Evolutionary conservation across 352 stramenopile genomes (phyloP).

Genomic region (Pythium guiyangense): DNA sequence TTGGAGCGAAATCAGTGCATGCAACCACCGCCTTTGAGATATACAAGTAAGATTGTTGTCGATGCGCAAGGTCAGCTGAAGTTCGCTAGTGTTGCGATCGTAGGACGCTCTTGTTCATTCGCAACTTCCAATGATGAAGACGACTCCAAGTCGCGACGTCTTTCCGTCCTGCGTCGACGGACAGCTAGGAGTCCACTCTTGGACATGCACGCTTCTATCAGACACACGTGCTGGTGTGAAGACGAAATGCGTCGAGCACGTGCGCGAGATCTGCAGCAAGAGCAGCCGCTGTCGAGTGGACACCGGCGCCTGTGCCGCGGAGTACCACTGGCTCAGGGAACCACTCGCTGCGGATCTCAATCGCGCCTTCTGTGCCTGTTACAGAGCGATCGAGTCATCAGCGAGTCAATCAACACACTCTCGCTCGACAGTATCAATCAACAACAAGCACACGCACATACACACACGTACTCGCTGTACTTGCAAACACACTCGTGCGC

Average conservation of each 20-base stretch:
- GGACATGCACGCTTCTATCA: too few relatives aligned
- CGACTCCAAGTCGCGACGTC: too few relatives aligned
- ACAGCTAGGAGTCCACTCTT: too few relatives aligned
- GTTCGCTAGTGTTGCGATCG: too few relatives aligned
- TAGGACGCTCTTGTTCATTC: too few relatives aligned
- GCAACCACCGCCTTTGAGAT: too few relatives aligned
- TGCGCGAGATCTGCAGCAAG: conserved; percentile 42
- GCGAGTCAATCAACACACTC: not conserved
- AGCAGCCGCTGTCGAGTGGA: conserved; percentile 51
- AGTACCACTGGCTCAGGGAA: conserved; percentile 57
- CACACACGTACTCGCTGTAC: conserved; percentile 13
- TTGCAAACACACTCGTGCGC: conserved; percentile 29
- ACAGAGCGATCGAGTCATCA: not conserved
- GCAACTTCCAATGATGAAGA: too few relatives aligned
- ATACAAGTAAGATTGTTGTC: too few relatives aligned
- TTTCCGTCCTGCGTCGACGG: too few relatives aligned
- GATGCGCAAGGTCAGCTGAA: too few relatives aligned
- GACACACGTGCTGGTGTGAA: not conserved
- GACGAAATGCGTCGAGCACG: not conserved
- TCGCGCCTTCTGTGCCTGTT: conserved; percentile 50
- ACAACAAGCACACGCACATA: not conserved
- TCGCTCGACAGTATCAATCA: not conserved
- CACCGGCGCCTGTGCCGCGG: conserved; percentile 54
- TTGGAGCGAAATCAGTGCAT: too few relatives aligned
- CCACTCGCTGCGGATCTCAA: conserved; percentile 52